Conservation (phyloP, 2,329 filamentous ascomycete species). For the Aspergillus tubingensis region DNA sequence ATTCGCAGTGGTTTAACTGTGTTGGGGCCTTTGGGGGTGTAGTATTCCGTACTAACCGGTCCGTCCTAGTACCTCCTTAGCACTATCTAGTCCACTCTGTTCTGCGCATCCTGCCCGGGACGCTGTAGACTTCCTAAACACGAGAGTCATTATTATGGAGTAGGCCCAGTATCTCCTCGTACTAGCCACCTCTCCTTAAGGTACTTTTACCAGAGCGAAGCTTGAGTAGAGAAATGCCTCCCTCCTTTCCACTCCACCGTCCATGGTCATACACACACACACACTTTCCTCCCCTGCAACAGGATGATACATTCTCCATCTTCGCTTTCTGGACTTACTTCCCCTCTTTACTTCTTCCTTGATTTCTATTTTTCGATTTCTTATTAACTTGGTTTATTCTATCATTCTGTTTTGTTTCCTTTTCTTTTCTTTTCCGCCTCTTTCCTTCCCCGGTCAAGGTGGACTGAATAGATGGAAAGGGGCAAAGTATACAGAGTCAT, state of each 20-base stretch:
- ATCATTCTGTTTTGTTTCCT: too few relatives aligned
- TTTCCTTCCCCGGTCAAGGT: not conserved
- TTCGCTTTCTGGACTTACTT: not conserved
- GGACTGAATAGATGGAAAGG: not conserved
- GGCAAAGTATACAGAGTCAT: not conserved
- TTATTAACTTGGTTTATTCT: too few relatives aligned
- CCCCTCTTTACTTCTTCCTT: not conserved
- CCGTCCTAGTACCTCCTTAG: constrained; percentile 2
- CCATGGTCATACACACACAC: not conserved
- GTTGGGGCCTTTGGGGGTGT: not conserved
- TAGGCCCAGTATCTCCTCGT: not conserved
- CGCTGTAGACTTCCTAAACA: not conserved
- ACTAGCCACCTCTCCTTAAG: not conserved
- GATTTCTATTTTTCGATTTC: too few relatives aligned
- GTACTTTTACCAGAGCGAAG: not conserved
- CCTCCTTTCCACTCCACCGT: not conserved
- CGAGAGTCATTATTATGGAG: not conserved
- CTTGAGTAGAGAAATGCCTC: not conserved
- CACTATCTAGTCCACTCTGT: not conserved
- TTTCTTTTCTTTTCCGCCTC: not conserved
- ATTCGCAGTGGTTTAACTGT: not conserved
- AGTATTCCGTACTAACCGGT: constrained; percentile 2
- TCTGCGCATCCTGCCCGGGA: not conserved
- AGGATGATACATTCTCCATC: not conserved
- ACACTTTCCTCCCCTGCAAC: not conserved